Evolutionary conservation across 1,284 basidiomycete genomes (phyloP).

Genomic region (Irpex sp.): DNA sequence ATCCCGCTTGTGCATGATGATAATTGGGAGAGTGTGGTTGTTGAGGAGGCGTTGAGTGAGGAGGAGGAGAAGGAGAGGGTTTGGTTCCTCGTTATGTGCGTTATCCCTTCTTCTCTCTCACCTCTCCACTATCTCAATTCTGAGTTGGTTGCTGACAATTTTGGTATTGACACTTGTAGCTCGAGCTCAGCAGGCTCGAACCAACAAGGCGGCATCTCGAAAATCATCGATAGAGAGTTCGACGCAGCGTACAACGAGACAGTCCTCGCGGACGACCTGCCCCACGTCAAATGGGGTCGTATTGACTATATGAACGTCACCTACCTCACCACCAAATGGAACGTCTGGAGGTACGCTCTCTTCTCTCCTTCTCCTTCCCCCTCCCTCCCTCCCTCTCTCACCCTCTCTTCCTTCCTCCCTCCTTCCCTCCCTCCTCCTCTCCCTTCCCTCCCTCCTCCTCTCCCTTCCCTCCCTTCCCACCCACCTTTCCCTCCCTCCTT

Average conservation of each 20-base stretch:
- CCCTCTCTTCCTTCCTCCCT: too few relatives aligned
- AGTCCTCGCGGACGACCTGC: constrained; percentile 53
- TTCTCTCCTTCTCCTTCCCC: too few relatives aligned
- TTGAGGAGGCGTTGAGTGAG: constrained; percentile 53
- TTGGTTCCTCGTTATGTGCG: constrained; percentile 72
- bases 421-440: too few relatives aligned
- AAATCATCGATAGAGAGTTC: constrained; percentile 62
- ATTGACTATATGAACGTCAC: constrained; percentile 81
- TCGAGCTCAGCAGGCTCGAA: constrained; percentile 53
- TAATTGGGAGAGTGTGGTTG: constrained; percentile 63
- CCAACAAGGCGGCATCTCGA: constrained; percentile 50
- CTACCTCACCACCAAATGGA: constrained; percentile 73
- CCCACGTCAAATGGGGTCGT: constrained; percentile 68
- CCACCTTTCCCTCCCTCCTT: too few relatives aligned
- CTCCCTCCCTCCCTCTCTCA: too few relatives aligned
- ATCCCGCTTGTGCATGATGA: constrained; percentile 71
- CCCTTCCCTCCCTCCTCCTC: too few relatives aligned
- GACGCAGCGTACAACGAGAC: constrained; percentile 65
- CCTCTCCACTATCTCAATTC: not conserved
- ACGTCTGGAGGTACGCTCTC: constrained; percentile 62
- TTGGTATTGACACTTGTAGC: constrained; percentile 28
- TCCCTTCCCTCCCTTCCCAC: too few relatives aligned
- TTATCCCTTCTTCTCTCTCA: not conserved
- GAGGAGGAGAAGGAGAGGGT: constrained; percentile 60
- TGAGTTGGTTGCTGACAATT: too few relatives aligned